These are phyloP conservation scores for Phaeosphaeriaceae sp. DNA, from an alignment of 2,329 filamentous ascomycete genomes.

Conservation along the genomic window DNA sequence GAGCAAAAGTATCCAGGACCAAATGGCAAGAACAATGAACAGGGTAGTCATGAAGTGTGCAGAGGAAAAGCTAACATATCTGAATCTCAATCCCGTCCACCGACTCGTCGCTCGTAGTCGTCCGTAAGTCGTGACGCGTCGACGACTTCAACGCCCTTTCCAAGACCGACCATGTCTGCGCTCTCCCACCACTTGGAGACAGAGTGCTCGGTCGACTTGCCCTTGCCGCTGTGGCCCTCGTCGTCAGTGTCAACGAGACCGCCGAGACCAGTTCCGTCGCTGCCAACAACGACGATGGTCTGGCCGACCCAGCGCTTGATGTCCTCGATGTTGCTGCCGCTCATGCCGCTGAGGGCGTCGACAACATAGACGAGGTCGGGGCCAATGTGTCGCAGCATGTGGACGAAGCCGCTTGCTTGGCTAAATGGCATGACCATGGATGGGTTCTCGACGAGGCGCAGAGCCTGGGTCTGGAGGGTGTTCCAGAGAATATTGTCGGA, in stretches of 20 bases:
- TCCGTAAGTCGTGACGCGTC: constrained; percentile 82
- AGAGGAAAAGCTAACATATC: not conserved
- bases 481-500: constrained; percentile 68
- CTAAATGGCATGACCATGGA: constrained; percentile 90
- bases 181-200: constrained; percentile 75
- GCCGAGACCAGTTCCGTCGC: constrained; percentile 50
- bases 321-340: constrained; percentile 76
- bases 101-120: constrained; percentile 83
- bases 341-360: constrained; percentile 78
- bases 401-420: constrained; percentile 79
- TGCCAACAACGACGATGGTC: constrained; percentile 66
- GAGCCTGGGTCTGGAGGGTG: constrained; percentile 80
- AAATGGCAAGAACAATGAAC: not conserved
- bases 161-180: constrained; percentile 81
- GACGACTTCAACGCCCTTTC: constrained; percentile 86
- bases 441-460: constrained; percentile 80
- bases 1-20: not conserved
- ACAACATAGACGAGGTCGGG: constrained; percentile 90
- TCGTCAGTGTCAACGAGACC: constrained; percentile 66
- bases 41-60: not conserved
- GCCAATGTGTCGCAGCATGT: constrained; percentile 84
- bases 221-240: constrained; percentile 54
- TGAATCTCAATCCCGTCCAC: constrained; percentile 58
- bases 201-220: constrained; percentile 36
- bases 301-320: constrained; percentile 67